Evolutionary conservation across 2,329 filamentous ascomycete genomes (phyloP).

Genomic region (Hysterium pulicare): DNA sequence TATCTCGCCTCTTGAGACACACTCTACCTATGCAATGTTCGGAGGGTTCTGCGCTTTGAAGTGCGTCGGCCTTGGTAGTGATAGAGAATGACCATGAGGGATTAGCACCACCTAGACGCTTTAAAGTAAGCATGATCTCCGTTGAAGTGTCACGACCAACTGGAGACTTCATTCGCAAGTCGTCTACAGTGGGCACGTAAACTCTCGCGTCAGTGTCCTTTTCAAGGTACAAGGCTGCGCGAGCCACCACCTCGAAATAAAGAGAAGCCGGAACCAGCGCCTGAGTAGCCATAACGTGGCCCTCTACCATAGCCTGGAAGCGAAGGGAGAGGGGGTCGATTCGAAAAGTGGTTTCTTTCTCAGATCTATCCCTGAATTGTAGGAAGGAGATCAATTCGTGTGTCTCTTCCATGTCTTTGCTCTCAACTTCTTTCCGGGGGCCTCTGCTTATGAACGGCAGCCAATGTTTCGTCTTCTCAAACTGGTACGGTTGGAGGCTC

Average conservation of each 20-base stretch:
- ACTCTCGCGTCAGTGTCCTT: slow-evolving; percentile 14
- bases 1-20: neutral
- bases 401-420: slow-evolving; percentile 14
- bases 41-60: neutral
- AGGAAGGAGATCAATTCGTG: slow-evolving; percentile 20
- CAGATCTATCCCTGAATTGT: slow-evolving; percentile 11
- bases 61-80: neutral
- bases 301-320: slow-evolving; percentile 34
- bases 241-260: slow-evolving; percentile 34
- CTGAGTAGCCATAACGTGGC: slow-evolving; percentile 42
- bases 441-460: slow-evolving; percentile 11
- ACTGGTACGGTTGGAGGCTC: slow-evolving; percentile 44
- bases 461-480: slow-evolving; percentile 42
- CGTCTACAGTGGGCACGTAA: slow-evolving; percentile 26
- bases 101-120: slow-evolving; percentile 32
- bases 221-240: slow-evolving; percentile 30
- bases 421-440: slow-evolving; percentile 6
- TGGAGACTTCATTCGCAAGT: slow-evolving; percentile 18
- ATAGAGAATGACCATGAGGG: neutral
- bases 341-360: slow-evolving; percentile 34
- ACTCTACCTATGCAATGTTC: neutral
- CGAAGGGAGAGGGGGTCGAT: slow-evolving; percentile 39
- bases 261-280: slow-evolving; percentile 41
- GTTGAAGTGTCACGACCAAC: slow-evolving; percentile 4
- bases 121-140: slow-evolving; percentile 22